Evolutionary conservation across 2,329 filamentous ascomycete genomes (phyloP), one percentile per base, ranked within the genome.

Genomic region (Claviceps sp.): DNA sequence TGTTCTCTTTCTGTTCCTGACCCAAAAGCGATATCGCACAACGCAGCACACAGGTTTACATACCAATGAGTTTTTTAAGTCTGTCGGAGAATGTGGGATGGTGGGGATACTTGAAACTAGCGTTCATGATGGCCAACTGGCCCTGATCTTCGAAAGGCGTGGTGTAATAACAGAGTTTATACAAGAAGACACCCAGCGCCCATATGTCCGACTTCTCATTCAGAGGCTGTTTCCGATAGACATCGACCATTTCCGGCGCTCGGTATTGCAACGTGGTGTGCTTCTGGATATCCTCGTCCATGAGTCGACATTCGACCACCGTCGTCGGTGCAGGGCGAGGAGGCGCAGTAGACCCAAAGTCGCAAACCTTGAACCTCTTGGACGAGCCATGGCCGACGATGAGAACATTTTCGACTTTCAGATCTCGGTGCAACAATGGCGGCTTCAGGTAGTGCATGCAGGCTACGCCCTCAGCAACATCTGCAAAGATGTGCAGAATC

Each of bases 381-480:
- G 78, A 77, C n/a, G 76, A 75, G 11, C 78, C 79, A 47, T 77
- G 76, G 43, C 77, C 73, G 47, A 84, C 86, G 57, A 98, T 98
- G 52, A 98, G 77, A 44, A 98, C 89, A 64, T 98, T 98, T 70
- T 98, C 93, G 56, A 98, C 91, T 71, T 98, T 98, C 56, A 98
- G 72, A 68, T 98, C 93, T 57, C 93, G 82, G 68, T 98, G 93
- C 54, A 98, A 76, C 52, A 98, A 72, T 48, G 93, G 83, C 5
- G 93, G 93, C 70, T 94, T 94, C 48, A 98, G 82, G 69, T 98
- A 98, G 70, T 98, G 93, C 93, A 98, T 98, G 67, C 89, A 95
- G 34, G 93, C 93, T 45, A 98, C 89, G 40, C 93, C 93, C 71
- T 97, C 91, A 47, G 90, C 86, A 52, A 96, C 88, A 66, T 98